phyloP scores from a whole-genome alignment of 176 grass and related monocot species.

The Triticum turgidum region DNA sequence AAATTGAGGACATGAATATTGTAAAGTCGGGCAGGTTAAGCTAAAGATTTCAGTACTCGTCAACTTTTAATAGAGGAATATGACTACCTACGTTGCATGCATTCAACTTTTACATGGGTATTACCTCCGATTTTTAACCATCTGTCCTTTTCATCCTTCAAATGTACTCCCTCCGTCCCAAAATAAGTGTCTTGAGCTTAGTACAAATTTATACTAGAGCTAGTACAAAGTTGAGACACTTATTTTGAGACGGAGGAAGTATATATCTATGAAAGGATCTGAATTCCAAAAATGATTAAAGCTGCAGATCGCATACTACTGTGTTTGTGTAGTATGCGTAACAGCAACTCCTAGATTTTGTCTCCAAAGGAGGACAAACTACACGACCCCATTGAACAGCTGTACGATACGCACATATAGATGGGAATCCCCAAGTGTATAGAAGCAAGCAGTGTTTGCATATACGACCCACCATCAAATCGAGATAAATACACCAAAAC shows the following conservation, averaged over 20 bases:
- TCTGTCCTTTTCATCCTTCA: background rate
- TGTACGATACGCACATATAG: conserved; percentile 5
- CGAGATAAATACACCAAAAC: conserved; percentile 9
- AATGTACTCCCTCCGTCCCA: background rate
- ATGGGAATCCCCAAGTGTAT: conserved; percentile 8
- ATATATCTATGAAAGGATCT: background rate
- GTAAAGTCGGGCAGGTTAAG: background rate
- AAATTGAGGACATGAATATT: background rate
- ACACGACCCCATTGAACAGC: conserved; percentile 2
- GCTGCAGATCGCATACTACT: conserved; percentile 21
- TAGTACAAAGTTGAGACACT: no score
- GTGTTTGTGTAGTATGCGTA: conserved; percentile 12
- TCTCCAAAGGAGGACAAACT: conserved; percentile 14
- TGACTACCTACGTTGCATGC: background rate
- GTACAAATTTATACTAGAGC: no score
- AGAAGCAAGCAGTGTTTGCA: conserved; percentile 1
- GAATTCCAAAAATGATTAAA: background rate
- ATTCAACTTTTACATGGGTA: background rate
- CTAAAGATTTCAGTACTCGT: background rate
- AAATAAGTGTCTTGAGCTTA: no score
- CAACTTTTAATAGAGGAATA: background rate
- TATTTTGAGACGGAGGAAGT: no score
- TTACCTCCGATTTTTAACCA: background rate
- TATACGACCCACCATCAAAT: conserved; percentile 19
- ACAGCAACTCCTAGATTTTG: conserved; percentile 33